phyloP scores from a whole-genome alignment of 495 filamentous ascomycete species.

The Rhizodiscina lignyota region DNA sequence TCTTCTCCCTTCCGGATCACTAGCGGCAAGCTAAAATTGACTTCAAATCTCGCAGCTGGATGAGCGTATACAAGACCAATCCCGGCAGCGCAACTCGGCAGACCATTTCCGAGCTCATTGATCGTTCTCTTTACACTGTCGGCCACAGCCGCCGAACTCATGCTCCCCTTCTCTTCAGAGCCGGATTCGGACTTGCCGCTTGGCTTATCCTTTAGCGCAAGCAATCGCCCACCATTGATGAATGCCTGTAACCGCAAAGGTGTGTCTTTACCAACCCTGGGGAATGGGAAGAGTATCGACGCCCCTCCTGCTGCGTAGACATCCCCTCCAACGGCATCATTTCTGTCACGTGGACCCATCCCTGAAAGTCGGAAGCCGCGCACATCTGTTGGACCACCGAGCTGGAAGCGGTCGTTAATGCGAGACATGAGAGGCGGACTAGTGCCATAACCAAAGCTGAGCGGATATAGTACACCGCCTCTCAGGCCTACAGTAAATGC shows the following conservation, averaged over 20 bases:
- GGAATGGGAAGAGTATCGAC: constrained; percentile 70
- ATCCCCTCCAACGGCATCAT: constrained; percentile 79
- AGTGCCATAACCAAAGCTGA: constrained; percentile 32
- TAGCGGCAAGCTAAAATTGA: constrained; percentile 84
- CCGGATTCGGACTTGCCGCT: constrained; percentile 12
- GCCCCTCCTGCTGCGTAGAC: constrained; percentile 76
- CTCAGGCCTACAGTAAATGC: constrained; percentile 49
- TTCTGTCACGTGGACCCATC: constrained; percentile 70
- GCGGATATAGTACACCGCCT: constrained; percentile 45
- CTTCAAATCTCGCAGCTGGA: constrained; percentile 77
- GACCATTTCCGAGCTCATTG: constrained; percentile 48
- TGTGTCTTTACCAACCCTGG: constrained; percentile 55
- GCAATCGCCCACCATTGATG: constrained; percentile 72
- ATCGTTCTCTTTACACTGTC: constrained; percentile 35
- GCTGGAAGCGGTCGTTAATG: constrained; percentile 85
- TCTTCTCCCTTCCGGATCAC: constrained; percentile 69
- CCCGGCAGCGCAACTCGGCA: constrained; percentile 77
- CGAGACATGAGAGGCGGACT: constrained; percentile 43
- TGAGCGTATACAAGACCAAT: constrained; percentile 88
- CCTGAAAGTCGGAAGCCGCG: constrained; percentile 83
- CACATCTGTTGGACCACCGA: constrained; percentile 88
- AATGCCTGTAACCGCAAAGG: constrained; percentile 84
- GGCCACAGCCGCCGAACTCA: constrained; percentile 36
- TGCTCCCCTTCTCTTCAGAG: constrained; percentile 23
- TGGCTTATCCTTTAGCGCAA: constrained; percentile 39